phyloP scores from a whole-genome alignment of 192 early-diverging fungal species.

The Fimicolochytrium jonesii region DNA sequence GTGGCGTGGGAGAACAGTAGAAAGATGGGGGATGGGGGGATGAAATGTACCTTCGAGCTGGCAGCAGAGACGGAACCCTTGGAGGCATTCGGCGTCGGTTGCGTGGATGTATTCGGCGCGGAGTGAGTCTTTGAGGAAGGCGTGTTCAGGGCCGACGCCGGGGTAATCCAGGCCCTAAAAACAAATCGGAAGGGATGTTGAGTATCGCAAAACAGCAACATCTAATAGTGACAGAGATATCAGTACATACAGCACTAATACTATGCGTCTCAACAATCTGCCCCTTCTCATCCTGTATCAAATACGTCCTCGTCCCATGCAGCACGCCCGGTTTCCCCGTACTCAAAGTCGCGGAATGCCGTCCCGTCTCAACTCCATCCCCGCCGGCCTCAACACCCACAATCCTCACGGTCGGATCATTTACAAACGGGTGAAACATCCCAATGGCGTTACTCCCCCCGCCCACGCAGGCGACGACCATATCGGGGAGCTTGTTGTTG shows the following conservation, averaged over 20 bases:
- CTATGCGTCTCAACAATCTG: slow-evolving; percentile 95
- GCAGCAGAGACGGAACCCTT: slow-evolving; percentile 63
- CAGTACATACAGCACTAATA: slow-evolving; percentile 67
- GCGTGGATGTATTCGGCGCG: slow-evolving; percentile 77
- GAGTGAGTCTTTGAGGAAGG: slow-evolving; percentile 81
- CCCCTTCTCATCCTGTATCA: slow-evolving; percentile 93
- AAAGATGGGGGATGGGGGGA: no score
- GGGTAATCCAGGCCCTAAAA: slow-evolving; percentile 91
- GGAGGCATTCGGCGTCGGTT: slow-evolving; percentile 78
- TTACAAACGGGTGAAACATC: slow-evolving; percentile 92
- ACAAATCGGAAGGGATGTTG: not conserved
- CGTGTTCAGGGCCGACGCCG: slow-evolving; percentile 95
- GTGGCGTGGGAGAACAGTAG: no score
- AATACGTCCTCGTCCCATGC: slow-evolving; percentile 92
- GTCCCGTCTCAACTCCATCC: slow-evolving; percentile 78
- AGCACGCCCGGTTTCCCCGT: slow-evolving; percentile 86
- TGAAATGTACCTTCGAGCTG: slow-evolving; percentile 51
- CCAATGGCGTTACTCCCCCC: slow-evolving; percentile 97
- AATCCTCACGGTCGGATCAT: slow-evolving; percentile 78
- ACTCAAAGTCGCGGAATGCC: slow-evolving; percentile 88
- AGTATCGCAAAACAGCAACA: no score
- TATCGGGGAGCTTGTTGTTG: slow-evolving; percentile 82
- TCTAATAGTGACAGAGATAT: no score
- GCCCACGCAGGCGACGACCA: slow-evolving; percentile 94
- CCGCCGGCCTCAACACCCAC: slow-evolving; percentile 95